Base-by-base conservation (phyloP, 2,329 filamentous ascomycete genomes). In the Dactylellina drechsleri region DNA sequence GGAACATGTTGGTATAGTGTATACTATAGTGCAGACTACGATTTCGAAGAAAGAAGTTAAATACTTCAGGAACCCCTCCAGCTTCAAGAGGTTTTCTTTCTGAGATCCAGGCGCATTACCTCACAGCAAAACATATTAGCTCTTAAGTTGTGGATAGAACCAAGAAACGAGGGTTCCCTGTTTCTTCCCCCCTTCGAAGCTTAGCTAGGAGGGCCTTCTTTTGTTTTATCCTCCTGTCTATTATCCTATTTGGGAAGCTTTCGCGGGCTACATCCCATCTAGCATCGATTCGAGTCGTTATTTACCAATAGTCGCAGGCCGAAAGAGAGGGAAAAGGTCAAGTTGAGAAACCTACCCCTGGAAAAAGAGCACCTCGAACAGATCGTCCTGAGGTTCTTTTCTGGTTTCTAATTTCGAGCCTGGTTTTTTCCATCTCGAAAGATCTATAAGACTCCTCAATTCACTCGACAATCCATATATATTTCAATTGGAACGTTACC, bases 51-150 rank as follows among this genome's bases (percentile, higher is more conserved):
- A 43, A 26, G 54, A 58, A 18, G 62, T 67, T 74, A 74, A 74
- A 74, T 74, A 74, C 54, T 45, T 53, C 57, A 36, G 64, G 16
- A 41, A 45, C 70, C 47, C 70, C 57, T 58, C 45, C n/a, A 36
- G 26, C 28, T 47, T 53, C 50, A 62, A 47, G 43, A 74, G 49
- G 52, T 74, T 74, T 62, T 57, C 57, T 74, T 36, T 74, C 70
- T 74, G 20, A 66, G 65, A 67, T 59, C 45, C 70, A 74, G 70
- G 62, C 70, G 49, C 56, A 66, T 62, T 62, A 66, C 62, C 70
- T 66, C 62, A 60, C 49, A 68, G 26, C 70, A 54, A 49, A 49
- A 47, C 40, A 12, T 40, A 57, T 53, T 43, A 28, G 40, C 54
- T 65, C 23, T 23, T 4, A 23, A 23, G 23, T 23, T 65, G 16